Evolutionary conservation across 2,329 filamentous ascomycete species (phyloP).

Genomic region (Pseudocercospora cruenta): DNA sequence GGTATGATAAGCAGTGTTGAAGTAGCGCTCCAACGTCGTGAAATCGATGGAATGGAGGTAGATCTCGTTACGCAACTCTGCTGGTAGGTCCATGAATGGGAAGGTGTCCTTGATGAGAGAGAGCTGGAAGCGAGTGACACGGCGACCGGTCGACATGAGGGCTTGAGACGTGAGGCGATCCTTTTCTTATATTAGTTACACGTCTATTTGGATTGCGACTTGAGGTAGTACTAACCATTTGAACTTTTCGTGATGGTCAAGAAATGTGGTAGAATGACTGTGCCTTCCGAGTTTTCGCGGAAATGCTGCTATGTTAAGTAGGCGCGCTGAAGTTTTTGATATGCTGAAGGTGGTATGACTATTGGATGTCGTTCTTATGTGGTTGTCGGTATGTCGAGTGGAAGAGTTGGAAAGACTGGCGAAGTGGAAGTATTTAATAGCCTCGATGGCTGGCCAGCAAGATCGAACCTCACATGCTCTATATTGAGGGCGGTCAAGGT

Average conservation of each 20-base stretch:
- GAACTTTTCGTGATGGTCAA: background rate
- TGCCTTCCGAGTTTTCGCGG: background rate
- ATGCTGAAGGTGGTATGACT: background rate
- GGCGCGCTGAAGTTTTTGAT: background rate
- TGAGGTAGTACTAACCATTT: background rate
- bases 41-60: constrained; percentile 31
- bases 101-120: constrained; percentile 27
- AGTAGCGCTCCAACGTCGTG: constrained; percentile 27
- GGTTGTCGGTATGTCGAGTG: constrained; percentile 5
- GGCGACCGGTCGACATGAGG: constrained; percentile 20
- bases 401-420: background rate
- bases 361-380: background rate
- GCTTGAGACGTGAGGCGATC: constrained; percentile 20
- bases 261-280: background rate
- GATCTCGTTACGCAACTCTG: constrained; percentile 33
- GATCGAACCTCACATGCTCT: background rate
- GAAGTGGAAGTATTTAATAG: background rate
- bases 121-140: constrained; percentile 30
- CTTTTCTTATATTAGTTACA: constrained; percentile 10
- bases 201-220: background rate
- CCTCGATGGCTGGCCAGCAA: background rate
- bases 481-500: background rate
- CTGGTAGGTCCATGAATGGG: constrained; percentile 34
- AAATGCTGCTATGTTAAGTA: background rate
- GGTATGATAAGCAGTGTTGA: constrained; percentile 22